Conservation (phyloP, 192 early-diverging fungal genomes). For the Backusella morwellensis region DNA sequence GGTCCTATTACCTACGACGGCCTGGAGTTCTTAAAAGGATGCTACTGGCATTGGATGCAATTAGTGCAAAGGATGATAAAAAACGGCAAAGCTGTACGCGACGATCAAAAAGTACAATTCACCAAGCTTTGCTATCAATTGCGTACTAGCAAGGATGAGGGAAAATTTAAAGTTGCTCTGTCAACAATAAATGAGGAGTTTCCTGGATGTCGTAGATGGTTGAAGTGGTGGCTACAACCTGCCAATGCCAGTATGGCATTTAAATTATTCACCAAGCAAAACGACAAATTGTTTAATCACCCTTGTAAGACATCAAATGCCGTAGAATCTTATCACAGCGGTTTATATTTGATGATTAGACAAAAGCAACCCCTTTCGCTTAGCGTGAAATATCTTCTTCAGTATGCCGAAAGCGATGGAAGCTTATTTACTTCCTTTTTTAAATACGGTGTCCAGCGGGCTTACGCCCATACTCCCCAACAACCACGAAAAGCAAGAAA, state of each 20-base stretch:
- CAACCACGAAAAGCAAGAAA: too few relatives aligned
- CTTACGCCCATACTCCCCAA: too few relatives aligned
- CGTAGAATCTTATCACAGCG: neutral
- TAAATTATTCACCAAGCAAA: neutral
- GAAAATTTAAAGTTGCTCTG: neutral
- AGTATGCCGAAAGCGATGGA: too few relatives aligned
- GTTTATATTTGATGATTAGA: neutral
- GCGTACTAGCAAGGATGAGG: neutral
- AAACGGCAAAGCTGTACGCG: neutral
- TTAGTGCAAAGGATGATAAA: neutral
- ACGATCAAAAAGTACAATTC: neutral
- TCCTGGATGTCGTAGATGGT: too few relatives aligned
- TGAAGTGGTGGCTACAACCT: too few relatives aligned
- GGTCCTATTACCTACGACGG: neutral
- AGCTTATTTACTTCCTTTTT: too few relatives aligned
- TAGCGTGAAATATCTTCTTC: neutral
- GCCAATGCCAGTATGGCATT: neutral
- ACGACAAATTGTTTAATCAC: neutral
- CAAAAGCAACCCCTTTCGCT: neutral
- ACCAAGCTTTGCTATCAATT: too few relatives aligned
- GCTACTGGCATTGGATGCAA: neutral
- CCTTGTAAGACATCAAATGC: neutral
- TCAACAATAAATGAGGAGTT: neutral
- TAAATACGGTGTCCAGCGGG: too few relatives aligned
- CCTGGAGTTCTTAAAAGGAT: neutral